Evolutionary conservation across 768 basidiomycete genomes (phyloP).

Genomic region (Cubamyces lactineus): DNA sequence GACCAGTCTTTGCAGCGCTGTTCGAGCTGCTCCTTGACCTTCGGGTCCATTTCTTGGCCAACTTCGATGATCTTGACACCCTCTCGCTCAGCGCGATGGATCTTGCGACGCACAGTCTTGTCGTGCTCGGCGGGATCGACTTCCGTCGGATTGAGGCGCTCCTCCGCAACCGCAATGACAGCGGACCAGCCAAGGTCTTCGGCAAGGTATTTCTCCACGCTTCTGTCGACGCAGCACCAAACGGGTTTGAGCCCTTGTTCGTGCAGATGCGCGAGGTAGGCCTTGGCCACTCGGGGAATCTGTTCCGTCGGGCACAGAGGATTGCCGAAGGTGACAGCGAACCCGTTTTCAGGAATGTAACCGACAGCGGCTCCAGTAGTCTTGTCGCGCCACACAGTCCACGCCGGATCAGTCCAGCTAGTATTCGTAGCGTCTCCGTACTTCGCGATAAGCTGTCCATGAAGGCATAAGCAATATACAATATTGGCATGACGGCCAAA

Average conservation of each 20-base stretch:
- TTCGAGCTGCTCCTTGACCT: constrained; percentile 51
- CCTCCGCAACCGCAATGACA: constrained; percentile 66
- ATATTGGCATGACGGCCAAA: neutral
- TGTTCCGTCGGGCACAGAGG: constrained; percentile 50
- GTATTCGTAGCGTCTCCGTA: constrained; percentile 73
- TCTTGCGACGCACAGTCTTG: constrained; percentile 65
- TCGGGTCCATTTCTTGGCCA: constrained; percentile 45
- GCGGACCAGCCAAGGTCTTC: constrained; percentile 58
- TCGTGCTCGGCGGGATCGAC: constrained; percentile 52
- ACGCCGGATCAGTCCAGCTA: constrained; percentile 65
- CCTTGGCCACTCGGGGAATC: constrained; percentile 46
- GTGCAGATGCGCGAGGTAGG: constrained; percentile 47
- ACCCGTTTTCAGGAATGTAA: constrained; percentile 55
- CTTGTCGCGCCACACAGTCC: constrained; percentile 53
- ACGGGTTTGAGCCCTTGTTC: constrained; percentile 53
- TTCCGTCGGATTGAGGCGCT: constrained; percentile 49
- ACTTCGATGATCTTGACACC: constrained; percentile 54
- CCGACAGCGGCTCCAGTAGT: constrained; percentile 63
- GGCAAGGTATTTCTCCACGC: constrained; percentile 55
- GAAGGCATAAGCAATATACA: neutral
- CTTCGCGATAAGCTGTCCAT: constrained; percentile 52
- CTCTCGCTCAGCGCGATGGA: constrained; percentile 58
- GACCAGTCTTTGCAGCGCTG: constrained; percentile 61
- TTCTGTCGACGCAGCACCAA: constrained; percentile 61
- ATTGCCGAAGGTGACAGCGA: constrained; percentile 66